Conservation (phyloP, 495 filamentous ascomycete genomes). For the Neurospora intermedia region DNA sequence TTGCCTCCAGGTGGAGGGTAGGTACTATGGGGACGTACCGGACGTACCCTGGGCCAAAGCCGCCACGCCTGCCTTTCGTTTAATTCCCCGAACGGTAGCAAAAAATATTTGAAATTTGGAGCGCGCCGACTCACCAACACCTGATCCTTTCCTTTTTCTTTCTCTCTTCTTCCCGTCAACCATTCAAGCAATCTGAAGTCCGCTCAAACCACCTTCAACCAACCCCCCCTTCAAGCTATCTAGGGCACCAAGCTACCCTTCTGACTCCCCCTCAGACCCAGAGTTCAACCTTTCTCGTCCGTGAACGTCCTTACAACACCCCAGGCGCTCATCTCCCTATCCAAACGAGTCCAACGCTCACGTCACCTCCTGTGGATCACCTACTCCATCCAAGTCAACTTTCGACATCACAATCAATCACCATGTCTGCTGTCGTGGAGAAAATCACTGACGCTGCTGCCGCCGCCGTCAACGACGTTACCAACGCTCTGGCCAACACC, state of each 20-base stretch:
- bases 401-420: constrained; percentile 26
- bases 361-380: constrained; percentile 23
- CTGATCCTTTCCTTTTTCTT: constrained; percentile 21
- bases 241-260: constrained; percentile 92
- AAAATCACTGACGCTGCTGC: constrained; percentile 49
- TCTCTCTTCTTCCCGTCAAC: constrained; percentile 34
- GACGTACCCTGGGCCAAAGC: neutral
- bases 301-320: constrained; percentile 26
- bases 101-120: constrained; percentile 42
- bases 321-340: constrained; percentile 19
- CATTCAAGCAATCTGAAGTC: constrained; percentile 35
- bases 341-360: constrained; percentile 22
- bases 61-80: constrained; percentile 27
- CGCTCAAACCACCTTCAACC: constrained; percentile 24
- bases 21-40: neutral
- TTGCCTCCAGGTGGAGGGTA: neutral
- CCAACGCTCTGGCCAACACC: constrained; percentile 72
- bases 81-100: constrained; percentile 26
- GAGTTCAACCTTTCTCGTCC: constrained; percentile 39
- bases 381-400: constrained; percentile 25
- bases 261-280: constrained; percentile 48
- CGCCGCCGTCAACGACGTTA: constrained; percentile 68
- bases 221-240: constrained; percentile 39
- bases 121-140: constrained; percentile 20
- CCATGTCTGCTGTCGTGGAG: constrained; percentile 53